phyloP scores from a whole-genome alignment of 2,329 filamentous ascomycete genomes.

The Alternaria incomplexa region DNA sequence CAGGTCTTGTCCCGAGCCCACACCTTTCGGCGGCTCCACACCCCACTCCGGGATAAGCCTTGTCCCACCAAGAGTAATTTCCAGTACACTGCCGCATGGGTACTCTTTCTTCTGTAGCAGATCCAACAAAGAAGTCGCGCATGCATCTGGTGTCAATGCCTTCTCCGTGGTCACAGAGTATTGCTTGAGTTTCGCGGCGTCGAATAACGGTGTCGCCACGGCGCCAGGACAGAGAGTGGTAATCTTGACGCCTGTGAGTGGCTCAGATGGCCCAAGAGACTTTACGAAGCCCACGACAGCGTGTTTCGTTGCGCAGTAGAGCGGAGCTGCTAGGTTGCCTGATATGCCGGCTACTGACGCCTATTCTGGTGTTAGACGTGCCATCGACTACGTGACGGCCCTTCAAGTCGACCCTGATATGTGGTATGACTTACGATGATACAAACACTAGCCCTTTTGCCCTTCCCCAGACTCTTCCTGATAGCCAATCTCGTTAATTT shows the following conservation, averaged over 20 bases:
- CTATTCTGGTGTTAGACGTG: conserved; percentile 10
- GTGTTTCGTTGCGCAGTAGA: conserved; percentile 43
- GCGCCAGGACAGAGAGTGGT: conserved; percentile 36
- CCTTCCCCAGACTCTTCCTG: conserved; percentile 30
- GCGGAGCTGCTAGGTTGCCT: conserved; percentile 32
- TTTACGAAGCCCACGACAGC: conserved; percentile 42
- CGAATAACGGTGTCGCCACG: conserved; percentile 37
- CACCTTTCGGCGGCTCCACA: conserved; percentile 24
- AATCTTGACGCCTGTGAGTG: conserved; percentile 38
- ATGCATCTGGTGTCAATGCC: conserved; percentile 26
- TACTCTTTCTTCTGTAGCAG: conserved; percentile 39
- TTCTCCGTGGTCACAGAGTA: conserved; percentile 20
- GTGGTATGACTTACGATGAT: conserved; percentile 33
- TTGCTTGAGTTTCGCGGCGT: conserved; percentile 27
- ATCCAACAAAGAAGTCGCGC: conserved; percentile 28
- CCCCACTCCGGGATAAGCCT: conserved; percentile 38
- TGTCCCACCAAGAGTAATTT: conserved; percentile 25
- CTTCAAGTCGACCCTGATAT: background rate
- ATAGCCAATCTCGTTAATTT: conserved; percentile 41
- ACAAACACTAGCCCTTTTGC: conserved; percentile 39
- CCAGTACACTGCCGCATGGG: conserved; percentile 32
- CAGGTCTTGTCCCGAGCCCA: conserved; percentile 29
- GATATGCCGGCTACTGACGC: conserved; percentile 33
- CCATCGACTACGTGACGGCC: background rate
- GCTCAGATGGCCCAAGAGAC: conserved; percentile 31